Conservation (phyloP, 192 early-diverging fungal species). For the Allomyces macrogynus region DNA sequence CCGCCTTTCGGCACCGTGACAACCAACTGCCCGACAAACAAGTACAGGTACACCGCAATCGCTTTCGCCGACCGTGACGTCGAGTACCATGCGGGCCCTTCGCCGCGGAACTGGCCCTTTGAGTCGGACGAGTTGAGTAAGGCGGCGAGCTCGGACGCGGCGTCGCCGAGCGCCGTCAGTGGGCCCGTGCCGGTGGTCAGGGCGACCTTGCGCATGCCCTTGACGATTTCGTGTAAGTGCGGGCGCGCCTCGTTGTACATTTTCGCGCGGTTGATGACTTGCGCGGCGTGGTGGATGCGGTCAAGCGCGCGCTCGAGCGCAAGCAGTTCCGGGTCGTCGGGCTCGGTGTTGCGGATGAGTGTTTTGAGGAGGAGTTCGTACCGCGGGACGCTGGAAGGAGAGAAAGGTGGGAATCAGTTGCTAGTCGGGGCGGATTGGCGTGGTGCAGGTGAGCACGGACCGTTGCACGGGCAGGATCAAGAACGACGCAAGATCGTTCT, state of each 20-base stretch:
- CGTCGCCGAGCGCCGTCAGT: not conserved
- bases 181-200: not conserved
- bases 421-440: too few species aligned
- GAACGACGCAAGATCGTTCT: conserved; percentile 3
- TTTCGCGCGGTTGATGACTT: conserved; percentile 3
- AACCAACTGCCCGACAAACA: not conserved
- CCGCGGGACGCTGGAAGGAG: conserved; percentile 1
- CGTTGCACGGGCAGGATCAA: conserved; percentile 3
- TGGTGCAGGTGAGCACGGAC: too few species aligned
- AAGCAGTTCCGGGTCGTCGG: not conserved
- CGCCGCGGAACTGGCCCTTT: not conserved
- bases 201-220: not conserved
- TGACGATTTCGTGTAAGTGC: not conserved
- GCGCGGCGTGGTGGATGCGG: conserved; percentile 1
- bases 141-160: not conserved
- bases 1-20: not conserved
- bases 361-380: conserved; percentile 3
- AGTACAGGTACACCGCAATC: not conserved
- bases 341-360: not conserved
- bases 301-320: not conserved
- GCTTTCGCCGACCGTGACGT: not conserved
- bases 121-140: not conserved
- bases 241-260: conserved; percentile 2
- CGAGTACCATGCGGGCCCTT: not conserved
- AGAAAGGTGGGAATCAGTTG: not conserved